Evolutionary conservation across 306 rosid genomes (phyloP).

Genomic region (Casuarina glauca): DNA sequence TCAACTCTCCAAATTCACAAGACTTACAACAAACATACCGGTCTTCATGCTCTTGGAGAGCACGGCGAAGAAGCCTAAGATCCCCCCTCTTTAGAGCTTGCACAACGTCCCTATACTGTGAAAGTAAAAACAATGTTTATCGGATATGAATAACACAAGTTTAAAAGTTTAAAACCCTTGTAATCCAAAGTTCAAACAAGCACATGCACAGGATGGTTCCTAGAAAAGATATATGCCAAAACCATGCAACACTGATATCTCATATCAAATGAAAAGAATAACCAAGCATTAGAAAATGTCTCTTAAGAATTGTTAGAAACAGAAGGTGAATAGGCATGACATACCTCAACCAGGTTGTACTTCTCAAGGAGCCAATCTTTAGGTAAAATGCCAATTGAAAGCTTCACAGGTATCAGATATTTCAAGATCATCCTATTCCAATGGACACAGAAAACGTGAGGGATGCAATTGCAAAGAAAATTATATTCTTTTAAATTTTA

Average conservation of each 20-base stretch:
- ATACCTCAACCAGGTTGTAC: constrained; percentile 82
- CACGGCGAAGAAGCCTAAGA: constrained; percentile 82
- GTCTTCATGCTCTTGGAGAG: constrained; percentile 88
- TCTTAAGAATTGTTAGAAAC: neutral
- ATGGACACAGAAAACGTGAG: constrained; percentile 25
- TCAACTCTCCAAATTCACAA: constrained; percentile 15
- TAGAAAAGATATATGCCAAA: constrained; percentile 1
- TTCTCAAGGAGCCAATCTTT: constrained; percentile 63
- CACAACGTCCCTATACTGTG: constrained; percentile 74
- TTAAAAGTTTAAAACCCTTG: neutral
- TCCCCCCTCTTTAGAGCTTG: constrained; percentile 86
- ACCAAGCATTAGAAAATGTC: neutral
- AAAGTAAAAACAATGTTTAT: constrained; percentile 23
- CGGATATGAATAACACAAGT: neutral
- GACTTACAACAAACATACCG: constrained; percentile 39
- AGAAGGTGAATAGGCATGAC: constrained; percentile 13
- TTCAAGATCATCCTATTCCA: constrained; percentile 82
- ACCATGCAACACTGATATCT: neutral
- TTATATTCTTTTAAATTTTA: neutral
- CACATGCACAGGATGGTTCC: neutral
- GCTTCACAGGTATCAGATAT: constrained; percentile 95
- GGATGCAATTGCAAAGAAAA: neutral
- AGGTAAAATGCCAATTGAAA: constrained; percentile 93
- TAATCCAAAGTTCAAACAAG: constrained; percentile 17
- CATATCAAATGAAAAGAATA: neutral